A percentile compares a stretch with the other conserved stretches of the same genome.
Evolutionary conservation across 257 asterid genomes (phyloP).

Genomic region (Solanum tarijense): DNA sequence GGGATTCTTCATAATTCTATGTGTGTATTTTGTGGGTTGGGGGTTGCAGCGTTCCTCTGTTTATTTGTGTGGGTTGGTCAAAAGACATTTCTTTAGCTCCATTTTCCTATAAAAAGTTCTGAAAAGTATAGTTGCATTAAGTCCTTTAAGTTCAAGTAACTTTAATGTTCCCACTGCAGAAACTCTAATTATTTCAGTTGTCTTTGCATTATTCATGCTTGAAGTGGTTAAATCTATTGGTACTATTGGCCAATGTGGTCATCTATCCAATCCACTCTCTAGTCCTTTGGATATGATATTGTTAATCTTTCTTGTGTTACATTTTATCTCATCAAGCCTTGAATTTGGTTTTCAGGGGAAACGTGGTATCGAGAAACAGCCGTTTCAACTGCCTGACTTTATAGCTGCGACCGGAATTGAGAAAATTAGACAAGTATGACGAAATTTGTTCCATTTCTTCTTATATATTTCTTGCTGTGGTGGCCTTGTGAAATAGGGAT

Average conservation of each 20-base stretch:
- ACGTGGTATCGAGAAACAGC: constrained; percentile 92
- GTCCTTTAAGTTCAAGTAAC: neutral
- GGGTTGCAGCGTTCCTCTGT: neutral
- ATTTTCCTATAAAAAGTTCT: neutral
- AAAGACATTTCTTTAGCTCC: neutral
- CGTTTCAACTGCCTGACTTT: constrained; percentile 96
- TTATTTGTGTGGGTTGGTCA: constrained; percentile 54
- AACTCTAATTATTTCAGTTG: neutral
- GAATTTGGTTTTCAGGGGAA: constrained; percentile 70
- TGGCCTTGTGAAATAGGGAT: neutral
- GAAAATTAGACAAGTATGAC: constrained; percentile 90
- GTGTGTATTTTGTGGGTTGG: constrained; percentile 11
- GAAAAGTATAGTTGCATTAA: neutral
- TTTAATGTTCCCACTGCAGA: neutral
- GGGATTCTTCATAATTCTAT: constrained; percentile 50
- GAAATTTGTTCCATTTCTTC: neutral
- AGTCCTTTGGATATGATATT: neutral
- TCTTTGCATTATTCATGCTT: neutral
- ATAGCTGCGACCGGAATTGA: constrained; percentile 99
- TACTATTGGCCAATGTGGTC: neutral
- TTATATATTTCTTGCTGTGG: neutral
- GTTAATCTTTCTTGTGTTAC: neutral
- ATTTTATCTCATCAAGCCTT: constrained; percentile 32
- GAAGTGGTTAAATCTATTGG: neutral
- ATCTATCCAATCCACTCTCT: neutral